Conservation (phyloP, 805 yeast species). For the Barnettozyma pratensis region DNA sequence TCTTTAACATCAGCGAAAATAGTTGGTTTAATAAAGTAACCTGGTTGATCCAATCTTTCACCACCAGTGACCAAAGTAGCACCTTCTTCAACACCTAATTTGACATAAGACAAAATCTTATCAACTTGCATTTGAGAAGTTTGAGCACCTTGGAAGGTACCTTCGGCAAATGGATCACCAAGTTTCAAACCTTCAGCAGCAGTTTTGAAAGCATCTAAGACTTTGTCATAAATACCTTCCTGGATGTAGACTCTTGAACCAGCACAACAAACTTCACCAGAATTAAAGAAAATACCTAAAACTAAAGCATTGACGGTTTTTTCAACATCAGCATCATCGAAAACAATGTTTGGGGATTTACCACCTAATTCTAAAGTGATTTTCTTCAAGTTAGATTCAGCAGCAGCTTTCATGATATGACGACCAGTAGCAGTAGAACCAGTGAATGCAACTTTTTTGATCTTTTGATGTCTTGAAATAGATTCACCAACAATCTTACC, state of each 20-base stretch:
- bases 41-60: constrained; percentile 52
- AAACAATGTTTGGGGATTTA: constrained; percentile 88
- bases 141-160: constrained; percentile 87
- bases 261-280: constrained; percentile 96
- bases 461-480: constrained; percentile 60
- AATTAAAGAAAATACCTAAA: constrained; percentile 83
- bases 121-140: constrained; percentile 75
- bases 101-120: constrained; percentile 71
- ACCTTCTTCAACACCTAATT: constrained; percentile 77
- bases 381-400: constrained; percentile 77
- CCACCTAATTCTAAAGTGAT: constrained; percentile 96
- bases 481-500: constrained; percentile 74
- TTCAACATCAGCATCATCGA: constrained; percentile 78
- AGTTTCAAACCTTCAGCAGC: constrained; percentile 54
- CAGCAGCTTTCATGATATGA: constrained; percentile 73
- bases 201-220: constrained; percentile 52
- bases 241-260: constrained; percentile 90
- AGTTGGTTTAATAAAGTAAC: constrained; percentile 70
- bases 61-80: constrained; percentile 74
- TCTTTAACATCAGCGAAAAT: constrained; percentile 67
- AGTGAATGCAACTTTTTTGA: constrained; percentile 80
- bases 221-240: constrained; percentile 75
- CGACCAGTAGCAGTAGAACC: constrained; percentile 90
- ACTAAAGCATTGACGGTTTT: constrained; percentile 72
- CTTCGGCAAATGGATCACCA: constrained; percentile 82